A percentile compares a stretch with the other conserved stretches of the same genome.
Evolutionary conservation across 345 rosid species (phyloP).

Genomic region (Cochlearia excelsa): DNA sequence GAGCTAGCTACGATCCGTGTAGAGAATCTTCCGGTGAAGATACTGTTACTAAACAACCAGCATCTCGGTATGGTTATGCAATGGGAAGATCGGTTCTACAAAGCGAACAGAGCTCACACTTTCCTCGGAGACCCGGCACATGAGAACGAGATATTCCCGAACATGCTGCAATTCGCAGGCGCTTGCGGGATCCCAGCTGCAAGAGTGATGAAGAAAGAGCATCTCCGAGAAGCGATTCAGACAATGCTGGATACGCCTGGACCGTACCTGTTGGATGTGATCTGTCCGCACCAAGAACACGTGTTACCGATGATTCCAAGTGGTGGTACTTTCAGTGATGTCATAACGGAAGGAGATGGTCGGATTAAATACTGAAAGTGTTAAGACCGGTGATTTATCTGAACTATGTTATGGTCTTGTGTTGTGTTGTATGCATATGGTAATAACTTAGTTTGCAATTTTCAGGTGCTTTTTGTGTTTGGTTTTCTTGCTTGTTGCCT

Average conservation of each 20-base stretch:
- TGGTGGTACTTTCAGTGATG: slow-evolving; percentile 83
- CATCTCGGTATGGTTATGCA: slow-evolving; percentile 97
- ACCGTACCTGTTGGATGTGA: slow-evolving; percentile 82
- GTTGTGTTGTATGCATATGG: slow-evolving; percentile 16
- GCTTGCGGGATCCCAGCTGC: slow-evolving; percentile 88
- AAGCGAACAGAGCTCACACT: slow-evolving; percentile 90
- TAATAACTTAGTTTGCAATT: slow-evolving; percentile 21
- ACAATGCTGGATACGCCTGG: slow-evolving; percentile 91
- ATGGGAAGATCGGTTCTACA: slow-evolving; percentile 92
- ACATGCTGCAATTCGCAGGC: slow-evolving; percentile 79
- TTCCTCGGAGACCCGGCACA: slow-evolving; percentile 75
- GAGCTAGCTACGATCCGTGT: slow-evolving; percentile 84
- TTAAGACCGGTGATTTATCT: slow-evolving; percentile 4
- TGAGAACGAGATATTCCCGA: slow-evolving; percentile 74
- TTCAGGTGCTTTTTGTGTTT: slow-evolving; percentile 12
- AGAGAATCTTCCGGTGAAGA: slow-evolving; percentile 83
- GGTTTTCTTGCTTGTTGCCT: slow-evolving; percentile 16
- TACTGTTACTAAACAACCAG: slow-evolving; percentile 79
- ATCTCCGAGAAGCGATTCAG: slow-evolving; percentile 70
- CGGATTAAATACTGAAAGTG: slow-evolving; percentile 47
- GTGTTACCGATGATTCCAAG: slow-evolving; percentile 98
- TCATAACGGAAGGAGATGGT: slow-evolving; percentile 91
- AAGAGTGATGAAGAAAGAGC: slow-evolving; percentile 60
- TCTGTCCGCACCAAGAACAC: slow-evolving; percentile 96
- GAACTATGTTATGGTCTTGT: no score